These are phyloP conservation scores for Clarireedia monteithiana DNA, from an alignment of 2,329 filamentous ascomycete species.

Conservation along the genomic window DNA sequence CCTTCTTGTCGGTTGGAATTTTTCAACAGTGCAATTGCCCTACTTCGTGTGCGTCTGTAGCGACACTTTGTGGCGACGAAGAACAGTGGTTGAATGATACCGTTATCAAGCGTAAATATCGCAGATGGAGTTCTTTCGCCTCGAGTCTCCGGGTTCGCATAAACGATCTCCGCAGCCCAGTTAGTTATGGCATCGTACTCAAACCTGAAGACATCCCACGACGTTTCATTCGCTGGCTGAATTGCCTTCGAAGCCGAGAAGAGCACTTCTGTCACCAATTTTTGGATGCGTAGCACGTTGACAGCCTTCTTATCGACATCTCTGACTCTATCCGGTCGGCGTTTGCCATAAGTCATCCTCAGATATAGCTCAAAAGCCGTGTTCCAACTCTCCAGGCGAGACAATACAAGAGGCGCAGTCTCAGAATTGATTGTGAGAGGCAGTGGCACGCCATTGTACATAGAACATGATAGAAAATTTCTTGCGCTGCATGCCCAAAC, in stretches of 20 bases:
- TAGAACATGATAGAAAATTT: constrained; percentile 3
- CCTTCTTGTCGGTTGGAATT: constrained; percentile 53
- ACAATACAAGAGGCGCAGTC: neutral
- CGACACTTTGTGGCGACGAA: constrained; percentile 57
- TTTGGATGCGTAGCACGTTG: neutral
- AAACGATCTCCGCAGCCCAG: constrained; percentile 3
- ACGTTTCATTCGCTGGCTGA: neutral
- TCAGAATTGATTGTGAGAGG: neutral
- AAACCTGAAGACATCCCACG: constrained; percentile 8
- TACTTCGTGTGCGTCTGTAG: constrained; percentile 45
- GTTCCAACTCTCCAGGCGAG: neutral
- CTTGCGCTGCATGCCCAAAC: constrained; percentile 2
- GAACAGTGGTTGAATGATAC: constrained; percentile 54
- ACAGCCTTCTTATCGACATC: neutral
- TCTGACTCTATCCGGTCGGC: neutral
- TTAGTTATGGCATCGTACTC: constrained; percentile 4
- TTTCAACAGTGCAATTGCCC: constrained; percentile 51
- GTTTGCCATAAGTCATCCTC: neutral
- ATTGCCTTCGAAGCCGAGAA: neutral
- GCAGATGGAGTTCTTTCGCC: neutral
- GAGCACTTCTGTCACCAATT: neutral
- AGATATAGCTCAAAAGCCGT: neutral
- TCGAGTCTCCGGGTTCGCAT: neutral
- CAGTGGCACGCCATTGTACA: constrained; percentile 3
- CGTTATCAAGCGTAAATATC: constrained; percentile 50